phyloP scores from a whole-genome alignment of 192 early-diverging fungal species.

The Neocallimastix lanati region DNA sequence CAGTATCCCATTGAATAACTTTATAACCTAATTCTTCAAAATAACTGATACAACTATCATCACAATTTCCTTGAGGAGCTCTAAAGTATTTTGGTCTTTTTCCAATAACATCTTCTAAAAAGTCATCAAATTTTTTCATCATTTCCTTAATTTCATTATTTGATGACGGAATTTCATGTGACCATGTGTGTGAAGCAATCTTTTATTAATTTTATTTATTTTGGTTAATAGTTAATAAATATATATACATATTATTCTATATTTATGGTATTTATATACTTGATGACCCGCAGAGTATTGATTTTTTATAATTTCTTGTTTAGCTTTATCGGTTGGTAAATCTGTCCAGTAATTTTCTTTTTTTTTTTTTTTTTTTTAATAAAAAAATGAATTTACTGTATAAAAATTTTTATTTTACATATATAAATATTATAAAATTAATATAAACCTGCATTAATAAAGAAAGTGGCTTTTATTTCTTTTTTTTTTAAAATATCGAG shows the following conservation, averaged over 20 bases:
- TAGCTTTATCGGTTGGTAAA: not conserved
- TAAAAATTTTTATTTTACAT: too few relatives aligned
- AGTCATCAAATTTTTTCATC: not conserved
- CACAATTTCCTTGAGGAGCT: not conserved
- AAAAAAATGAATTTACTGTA: too few relatives aligned
- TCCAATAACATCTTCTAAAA: not conserved
- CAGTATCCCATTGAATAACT: not conserved
- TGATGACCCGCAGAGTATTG: not conserved
- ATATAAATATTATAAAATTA: too few relatives aligned
- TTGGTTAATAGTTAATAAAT: too few relatives aligned
- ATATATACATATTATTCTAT: not conserved
- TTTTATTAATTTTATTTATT: too few relatives aligned
- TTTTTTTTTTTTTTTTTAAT: too few relatives aligned
- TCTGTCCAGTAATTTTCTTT: not conserved
- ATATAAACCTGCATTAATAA: not conserved
- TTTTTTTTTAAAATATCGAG: not conserved
- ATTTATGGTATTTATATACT: not conserved
- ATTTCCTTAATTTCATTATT: not conserved
- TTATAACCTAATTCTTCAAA: not conserved
- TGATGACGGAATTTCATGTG: not conserved
- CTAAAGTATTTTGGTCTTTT: not conserved
- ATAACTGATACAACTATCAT: not conserved
- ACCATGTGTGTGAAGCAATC: not conserved
- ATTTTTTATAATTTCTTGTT: not conserved
- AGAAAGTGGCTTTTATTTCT: not conserved